phyloP scores from a whole-genome alignment of 2,329 filamentous ascomycete genomes.

The Macrophomina tecta region DNA sequence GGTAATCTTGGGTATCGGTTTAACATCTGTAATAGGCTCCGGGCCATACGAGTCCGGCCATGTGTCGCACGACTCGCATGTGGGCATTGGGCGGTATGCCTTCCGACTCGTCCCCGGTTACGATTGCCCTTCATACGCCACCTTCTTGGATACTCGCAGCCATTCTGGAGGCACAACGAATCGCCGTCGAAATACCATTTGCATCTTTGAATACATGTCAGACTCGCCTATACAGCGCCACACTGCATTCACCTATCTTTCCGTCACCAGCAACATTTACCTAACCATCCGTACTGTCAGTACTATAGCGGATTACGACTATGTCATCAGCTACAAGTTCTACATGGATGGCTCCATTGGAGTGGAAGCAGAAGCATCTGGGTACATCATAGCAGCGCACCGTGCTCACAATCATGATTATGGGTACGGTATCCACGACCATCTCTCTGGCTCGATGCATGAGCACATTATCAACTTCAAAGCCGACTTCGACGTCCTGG shows the following conservation, averaged over 20 bases:
- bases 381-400: conserved; percentile 38
- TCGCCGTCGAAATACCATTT: conserved; percentile 51
- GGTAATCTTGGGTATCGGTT: too few relatives aligned
- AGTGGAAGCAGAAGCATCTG: conserved; percentile 36
- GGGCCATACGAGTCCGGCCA: too few relatives aligned
- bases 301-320: conserved; percentile 49
- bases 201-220: conserved; percentile 42
- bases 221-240: conserved; percentile 43
- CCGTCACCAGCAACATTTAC: conserved; percentile 40
- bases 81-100: conserved; percentile 31
- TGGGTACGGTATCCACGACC: conserved; percentile 47
- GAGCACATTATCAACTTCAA: conserved; percentile 52
- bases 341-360: conserved; percentile 38
- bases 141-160: conserved; percentile 50
- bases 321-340: conserved; percentile 38
- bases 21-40: too few relatives aligned
- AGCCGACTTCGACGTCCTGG: conserved; percentile 47
- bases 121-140: conserved; percentile 60
- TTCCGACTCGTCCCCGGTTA: conserved; percentile 51
- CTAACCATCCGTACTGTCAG: conserved; percentile 55
- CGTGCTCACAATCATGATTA: conserved; percentile 41
- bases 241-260: conserved; percentile 36
- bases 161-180: neutral
- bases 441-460: conserved; percentile 42
- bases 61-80: conserved; percentile 34